These are phyloP conservation scores for Amanita rubescens DNA, from an alignment of 768 basidiomycete species.

Conservation along the genomic window DNA sequence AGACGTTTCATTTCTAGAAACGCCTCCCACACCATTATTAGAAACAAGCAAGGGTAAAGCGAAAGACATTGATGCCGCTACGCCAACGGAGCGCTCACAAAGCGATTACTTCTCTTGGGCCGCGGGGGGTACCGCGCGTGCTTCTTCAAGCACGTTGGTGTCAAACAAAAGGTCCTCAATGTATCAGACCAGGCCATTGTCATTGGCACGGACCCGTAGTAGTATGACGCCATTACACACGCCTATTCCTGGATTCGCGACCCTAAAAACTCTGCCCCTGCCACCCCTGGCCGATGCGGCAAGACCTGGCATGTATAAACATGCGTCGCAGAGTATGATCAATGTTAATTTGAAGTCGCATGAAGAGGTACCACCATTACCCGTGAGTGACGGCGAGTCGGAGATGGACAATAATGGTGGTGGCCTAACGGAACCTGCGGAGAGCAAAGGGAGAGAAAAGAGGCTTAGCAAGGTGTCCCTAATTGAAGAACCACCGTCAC, in stretches of 20 bases:
- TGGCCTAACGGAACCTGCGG: conserved; percentile 6
- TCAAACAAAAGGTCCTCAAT: background rate
- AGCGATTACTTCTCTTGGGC: conserved; percentile 1
- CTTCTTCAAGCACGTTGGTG: background rate
- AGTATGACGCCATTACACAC: background rate
- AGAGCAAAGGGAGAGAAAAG: conserved; percentile 16
- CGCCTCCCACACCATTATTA: conserved; percentile 1
- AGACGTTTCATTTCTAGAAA: conserved; percentile 25
- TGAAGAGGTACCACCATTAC: conserved; percentile 16
- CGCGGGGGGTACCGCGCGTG: background rate
- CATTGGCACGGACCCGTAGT: background rate
- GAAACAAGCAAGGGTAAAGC: conserved; percentile 20
- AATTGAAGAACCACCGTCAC: conserved; percentile 25
- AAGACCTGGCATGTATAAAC: conserved; percentile 45
- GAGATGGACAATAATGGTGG: background rate
- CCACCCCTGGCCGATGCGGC: conserved; percentile 3
- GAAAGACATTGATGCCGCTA: conserved; percentile 8
- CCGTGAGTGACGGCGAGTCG: conserved; percentile 10
- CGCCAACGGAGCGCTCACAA: conserved; percentile 6
- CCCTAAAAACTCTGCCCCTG: background rate
- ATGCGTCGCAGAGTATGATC: conserved; percentile 58
- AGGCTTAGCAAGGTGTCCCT: conserved; percentile 24
- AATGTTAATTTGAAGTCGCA: conserved; percentile 36
- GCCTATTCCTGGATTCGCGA: background rate
- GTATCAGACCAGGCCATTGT: background rate